These are phyloP conservation scores for Verticillium zaregamsianum DNA, from an alignment of 2,329 filamentous ascomycete species.

Conservation along the genomic window DNA sequence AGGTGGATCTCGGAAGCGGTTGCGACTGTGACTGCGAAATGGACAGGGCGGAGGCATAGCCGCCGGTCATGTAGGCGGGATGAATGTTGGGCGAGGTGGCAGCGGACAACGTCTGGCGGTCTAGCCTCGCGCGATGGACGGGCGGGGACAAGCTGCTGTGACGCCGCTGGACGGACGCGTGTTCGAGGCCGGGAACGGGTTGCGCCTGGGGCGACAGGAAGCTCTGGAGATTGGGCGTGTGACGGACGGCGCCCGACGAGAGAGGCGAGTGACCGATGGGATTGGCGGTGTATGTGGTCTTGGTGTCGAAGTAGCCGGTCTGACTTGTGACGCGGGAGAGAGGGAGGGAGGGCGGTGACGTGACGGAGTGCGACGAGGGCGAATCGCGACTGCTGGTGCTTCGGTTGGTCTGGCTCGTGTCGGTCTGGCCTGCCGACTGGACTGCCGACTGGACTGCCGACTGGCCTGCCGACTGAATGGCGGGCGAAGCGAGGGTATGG, in stretches of 20 bases:
- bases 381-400: slow-evolving; percentile 20
- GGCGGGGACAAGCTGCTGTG: slow-evolving; percentile 12
- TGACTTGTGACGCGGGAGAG: slow-evolving; percentile 24
- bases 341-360: slow-evolving; percentile 33
- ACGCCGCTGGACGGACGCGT: background rate
- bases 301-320: slow-evolving; percentile 31
- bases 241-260: slow-evolving; percentile 16
- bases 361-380: slow-evolving; percentile 27
- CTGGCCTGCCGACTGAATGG: slow-evolving; percentile 8
- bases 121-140: slow-evolving; percentile 1
- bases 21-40: slow-evolving; percentile 17
- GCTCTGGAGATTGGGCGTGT: slow-evolving; percentile 13
- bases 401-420: slow-evolving; percentile 6
- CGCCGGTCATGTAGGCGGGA: slow-evolving; percentile 3
- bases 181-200: background rate
- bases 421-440: slow-evolving; percentile 1
- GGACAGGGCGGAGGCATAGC: slow-evolving; percentile 18
- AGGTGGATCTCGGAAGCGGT: slow-evolving; percentile 18
- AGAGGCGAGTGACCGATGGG: slow-evolving; percentile 16
- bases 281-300: slow-evolving; percentile 10
- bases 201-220: slow-evolving; percentile 18
- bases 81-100: background rate
- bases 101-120: background rate
- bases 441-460: slow-evolving; percentile 18
- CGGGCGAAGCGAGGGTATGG: slow-evolving; percentile 21